Evolutionary conservation across 225 moss, liverwort and hornwort species (phyloP).

Genomic region (Takakia lepidozioides): DNA sequence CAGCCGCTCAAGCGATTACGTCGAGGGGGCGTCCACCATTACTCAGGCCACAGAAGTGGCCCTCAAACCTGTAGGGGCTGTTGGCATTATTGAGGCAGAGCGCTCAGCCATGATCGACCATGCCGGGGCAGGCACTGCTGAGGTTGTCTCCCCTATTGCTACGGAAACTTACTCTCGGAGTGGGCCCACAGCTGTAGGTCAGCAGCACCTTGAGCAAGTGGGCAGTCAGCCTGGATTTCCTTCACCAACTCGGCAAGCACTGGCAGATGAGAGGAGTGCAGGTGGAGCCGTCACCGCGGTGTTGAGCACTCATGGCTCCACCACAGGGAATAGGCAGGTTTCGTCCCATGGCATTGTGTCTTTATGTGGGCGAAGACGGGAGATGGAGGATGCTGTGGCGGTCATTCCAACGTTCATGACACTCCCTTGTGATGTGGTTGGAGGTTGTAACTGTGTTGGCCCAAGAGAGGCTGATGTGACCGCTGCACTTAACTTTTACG

Average conservation of each 20-base stretch:
- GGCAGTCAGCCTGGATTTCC: conserved; percentile 3
- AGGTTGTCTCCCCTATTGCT: conserved; percentile 11
- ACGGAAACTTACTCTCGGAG: conserved; percentile 12
- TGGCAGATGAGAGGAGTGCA: conserved; percentile 24
- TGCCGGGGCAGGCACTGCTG: conserved; percentile 8
- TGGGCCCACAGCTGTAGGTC: conserved; percentile 1
- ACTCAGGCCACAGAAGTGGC: conserved; percentile 11
- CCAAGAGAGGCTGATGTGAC: conserved; percentile 1
- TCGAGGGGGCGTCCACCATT: conserved; percentile 27
- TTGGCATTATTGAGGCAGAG: too few species aligned
- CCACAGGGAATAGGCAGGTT: conserved; percentile 15
- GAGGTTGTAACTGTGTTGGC: conserved; percentile 33
- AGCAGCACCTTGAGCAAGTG: conserved; percentile 2
- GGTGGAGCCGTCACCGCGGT: conserved; percentile 13
- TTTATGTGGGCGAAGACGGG: conserved; percentile 48
- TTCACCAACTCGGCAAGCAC: conserved; percentile 16
- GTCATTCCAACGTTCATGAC: conserved; percentile 37
- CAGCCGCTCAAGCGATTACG: conserved; percentile 9
- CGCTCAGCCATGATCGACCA: too few species aligned
- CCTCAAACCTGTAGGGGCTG: too few species aligned
- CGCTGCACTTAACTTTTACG: conserved; percentile 67
- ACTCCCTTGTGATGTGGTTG: conserved; percentile 34
- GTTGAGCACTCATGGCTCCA: conserved; percentile 14
- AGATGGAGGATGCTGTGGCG: conserved; percentile 58
- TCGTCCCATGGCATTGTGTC: conserved; percentile 50